Conservation (phyloP, 805 yeast genomes). For the Saccharomycopsis schoenii region DNA sequence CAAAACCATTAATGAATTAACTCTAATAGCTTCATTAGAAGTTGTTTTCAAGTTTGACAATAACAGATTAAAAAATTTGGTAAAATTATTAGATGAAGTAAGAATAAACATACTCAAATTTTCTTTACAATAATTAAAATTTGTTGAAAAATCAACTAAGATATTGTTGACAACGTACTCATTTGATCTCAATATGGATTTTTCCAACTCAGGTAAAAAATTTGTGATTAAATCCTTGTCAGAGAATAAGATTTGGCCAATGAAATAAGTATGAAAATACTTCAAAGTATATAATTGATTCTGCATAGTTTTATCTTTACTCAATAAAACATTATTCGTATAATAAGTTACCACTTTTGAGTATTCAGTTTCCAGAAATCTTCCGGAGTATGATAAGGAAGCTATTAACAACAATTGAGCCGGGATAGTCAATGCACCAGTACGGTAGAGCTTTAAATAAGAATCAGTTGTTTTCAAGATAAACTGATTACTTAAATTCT, state of each 20-base stretch:
- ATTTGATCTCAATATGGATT: constrained; percentile 68
- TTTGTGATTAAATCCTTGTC: constrained; percentile 29
- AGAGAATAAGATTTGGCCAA: constrained; percentile 31
- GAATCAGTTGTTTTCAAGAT: neutral
- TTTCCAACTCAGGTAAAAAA: constrained; percentile 57
- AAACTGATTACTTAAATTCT: neutral
- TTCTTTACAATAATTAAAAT: constrained; percentile 18
- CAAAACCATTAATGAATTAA: constrained; percentile 33
- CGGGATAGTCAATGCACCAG: neutral
- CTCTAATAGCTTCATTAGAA: constrained; percentile 56
- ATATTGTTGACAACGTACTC: constrained; percentile 53
- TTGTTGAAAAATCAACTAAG: constrained; percentile 39
- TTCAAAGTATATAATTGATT: constrained; percentile 33
- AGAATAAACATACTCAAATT: neutral
- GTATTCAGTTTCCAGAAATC: neutral
- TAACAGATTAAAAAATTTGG: constrained; percentile 43
- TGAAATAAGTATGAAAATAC: constrained; percentile 27
- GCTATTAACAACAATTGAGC: constrained; percentile 7
- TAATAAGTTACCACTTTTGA: constrained; percentile 19
- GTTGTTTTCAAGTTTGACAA: constrained; percentile 49
- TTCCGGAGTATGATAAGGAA: neutral
- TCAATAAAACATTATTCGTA: constrained; percentile 34
- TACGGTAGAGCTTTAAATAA: neutral
- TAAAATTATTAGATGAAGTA: constrained; percentile 19
- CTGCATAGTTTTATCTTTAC: constrained; percentile 36